These are phyloP conservation scores for Penicillium taxi DNA, from an alignment of 495 filamentous ascomycete species.

Conservation along the genomic window DNA sequence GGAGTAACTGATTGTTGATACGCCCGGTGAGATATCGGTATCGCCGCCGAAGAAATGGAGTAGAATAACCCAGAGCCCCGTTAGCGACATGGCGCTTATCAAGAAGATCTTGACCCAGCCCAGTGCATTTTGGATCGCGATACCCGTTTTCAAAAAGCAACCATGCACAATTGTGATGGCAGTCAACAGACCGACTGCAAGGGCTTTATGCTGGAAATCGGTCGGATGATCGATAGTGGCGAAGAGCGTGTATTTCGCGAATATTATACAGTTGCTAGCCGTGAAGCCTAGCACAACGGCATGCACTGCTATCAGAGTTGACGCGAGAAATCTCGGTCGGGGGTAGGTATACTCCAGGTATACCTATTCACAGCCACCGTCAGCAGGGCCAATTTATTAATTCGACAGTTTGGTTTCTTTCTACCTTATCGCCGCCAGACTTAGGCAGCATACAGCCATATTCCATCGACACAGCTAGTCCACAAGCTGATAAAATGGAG, in stretches of 20 bases:
- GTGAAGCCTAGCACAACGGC: conserved; percentile 65
- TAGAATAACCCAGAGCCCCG: conserved; percentile 37
- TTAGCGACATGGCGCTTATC: conserved; percentile 37
- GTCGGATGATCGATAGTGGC: conserved; percentile 26
- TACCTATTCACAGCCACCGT: conserved; percentile 23
- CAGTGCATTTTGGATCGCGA: conserved; percentile 39
- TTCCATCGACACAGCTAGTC: conserved; percentile 55
- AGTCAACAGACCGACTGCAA: conserved; percentile 32
- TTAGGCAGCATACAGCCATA: conserved; percentile 66
- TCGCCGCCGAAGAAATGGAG: conserved; percentile 14
- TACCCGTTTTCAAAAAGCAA: conserved; percentile 29
- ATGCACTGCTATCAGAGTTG: conserved; percentile 58
- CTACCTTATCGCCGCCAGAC: conserved; percentile 59
- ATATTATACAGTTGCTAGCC: conserved; percentile 39
- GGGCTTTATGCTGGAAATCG: conserved; percentile 27
- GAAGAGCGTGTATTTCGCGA: conserved; percentile 39
- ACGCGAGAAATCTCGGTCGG: conserved; percentile 59
- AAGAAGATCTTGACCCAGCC: conserved; percentile 43
- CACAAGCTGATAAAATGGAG: conserved; percentile 51
- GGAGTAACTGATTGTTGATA: conserved; percentile 3
- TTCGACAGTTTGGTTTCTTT: too few relatives aligned
- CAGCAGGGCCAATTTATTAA: neutral
- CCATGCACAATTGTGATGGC: conserved; percentile 34
- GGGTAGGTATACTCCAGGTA: conserved; percentile 73
- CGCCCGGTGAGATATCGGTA: conserved; percentile 4